A percentile compares a stretch with the other conserved stretches of the same genome.
Evolutionary conservation across 352 stramenopile genomes (phyloP).

Genomic region (Plasmopara viticola): DNA sequence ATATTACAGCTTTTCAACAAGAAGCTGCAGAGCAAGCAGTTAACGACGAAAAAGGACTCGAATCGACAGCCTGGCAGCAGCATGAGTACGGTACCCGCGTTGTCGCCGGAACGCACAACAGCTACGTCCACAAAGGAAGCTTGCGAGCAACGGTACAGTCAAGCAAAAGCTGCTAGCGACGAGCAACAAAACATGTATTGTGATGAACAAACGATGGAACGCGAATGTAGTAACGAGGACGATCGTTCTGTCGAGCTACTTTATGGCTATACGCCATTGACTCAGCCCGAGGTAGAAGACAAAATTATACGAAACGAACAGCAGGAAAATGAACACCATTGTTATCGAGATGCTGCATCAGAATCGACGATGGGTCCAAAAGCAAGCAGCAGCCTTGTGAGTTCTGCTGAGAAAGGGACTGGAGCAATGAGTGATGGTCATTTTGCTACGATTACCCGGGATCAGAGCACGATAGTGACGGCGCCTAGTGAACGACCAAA

Average conservation of each 20-base stretch:
- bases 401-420: slow-evolving; percentile 12
- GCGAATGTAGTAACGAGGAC: slow-evolving; percentile 7
- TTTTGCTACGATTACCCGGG: slow-evolving; percentile 3
- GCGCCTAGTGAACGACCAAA: background rate
- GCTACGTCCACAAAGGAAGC: slow-evolving; percentile 14
- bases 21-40: slow-evolving; percentile 8
- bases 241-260: background rate
- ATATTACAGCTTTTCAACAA: slow-evolving; percentile 21
- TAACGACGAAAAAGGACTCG: slow-evolving; percentile 3
- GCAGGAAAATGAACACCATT: slow-evolving; percentile 1
- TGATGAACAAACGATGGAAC: background rate
- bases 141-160: slow-evolving; percentile 1
- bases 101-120: background rate
- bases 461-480: background rate
- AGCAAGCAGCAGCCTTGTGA: slow-evolving; percentile 2
- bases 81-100: background rate
- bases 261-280: slow-evolving; percentile 1
- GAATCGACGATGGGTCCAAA: slow-evolving; percentile 3
- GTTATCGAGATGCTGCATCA: too few relatives aligned
- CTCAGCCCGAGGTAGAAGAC: background rate
- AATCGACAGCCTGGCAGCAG: slow-evolving; percentile 8
- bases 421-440: slow-evolving; percentile 1
- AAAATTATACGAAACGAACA: slow-evolving; percentile 2
- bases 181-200: slow-evolving; percentile 1
- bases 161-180: background rate